Evolutionary conservation across 129 eudicot species (phyloP), one percentile per base, ranked within the genome.

Genomic region (Tagetes erecta): DNA sequence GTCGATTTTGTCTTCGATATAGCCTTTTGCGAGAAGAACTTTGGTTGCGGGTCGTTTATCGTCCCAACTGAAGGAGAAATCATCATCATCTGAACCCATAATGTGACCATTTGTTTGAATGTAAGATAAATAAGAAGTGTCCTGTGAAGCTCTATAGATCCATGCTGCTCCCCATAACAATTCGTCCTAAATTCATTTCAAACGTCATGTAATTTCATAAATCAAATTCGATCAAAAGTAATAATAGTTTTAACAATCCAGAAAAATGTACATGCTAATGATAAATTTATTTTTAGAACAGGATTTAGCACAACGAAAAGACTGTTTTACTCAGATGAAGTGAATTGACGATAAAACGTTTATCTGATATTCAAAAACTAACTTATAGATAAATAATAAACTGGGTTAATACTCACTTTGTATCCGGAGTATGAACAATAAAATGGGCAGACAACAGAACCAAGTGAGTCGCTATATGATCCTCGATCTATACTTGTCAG

Each of bases 101-200:
- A 68, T 70, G 67, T 81, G 96, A 67, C 97, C 98, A 10, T 93
- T 93, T 2, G 91, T 86, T 56, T 93, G 92, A 70, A 93, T 93
- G 78, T 90, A 93, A 1, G 75, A 45, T 76, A 90, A 38, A 71
- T 81, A 93, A 0, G 89, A 56, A n/a, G 78, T 57, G 57, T 90
- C 73, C 37, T 73, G 51, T 47, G 98, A 76, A 63, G 97, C 98
- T 82, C 76, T 87, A 51, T 93, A 92, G 45, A 93, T 90, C 98
- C 98, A 93, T 63, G 98, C 80, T 41, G 98, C 98, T 70, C 89
- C 98, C 98, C 98, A 93, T 59, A 93, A 70, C 49, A 93, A 89
- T 74, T 93, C 98, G 55, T 93, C 98, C 98, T 93, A 62, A 38
- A 49, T 58, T 20, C 10, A 52, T 30, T n/a, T 10, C 1, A 73